A percentile compares a stretch with the other conserved stretches of the same genome.
Conservation (phyloP, 345 rosid genomes). For the Lenwebbia sp. region DNA sequence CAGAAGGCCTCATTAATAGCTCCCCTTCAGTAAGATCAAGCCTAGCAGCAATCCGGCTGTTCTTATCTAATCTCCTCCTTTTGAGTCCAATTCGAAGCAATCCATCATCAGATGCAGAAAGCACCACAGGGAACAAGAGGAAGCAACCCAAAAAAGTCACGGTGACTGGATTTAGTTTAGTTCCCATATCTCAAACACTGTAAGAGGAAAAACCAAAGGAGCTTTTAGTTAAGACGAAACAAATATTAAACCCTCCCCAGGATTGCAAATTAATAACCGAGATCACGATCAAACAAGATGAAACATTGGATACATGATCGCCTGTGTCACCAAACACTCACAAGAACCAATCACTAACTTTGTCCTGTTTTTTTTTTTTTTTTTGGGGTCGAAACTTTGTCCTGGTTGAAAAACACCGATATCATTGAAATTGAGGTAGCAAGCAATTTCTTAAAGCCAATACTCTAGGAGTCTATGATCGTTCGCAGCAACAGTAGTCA, state of each 20-base stretch:
- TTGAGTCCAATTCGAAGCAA: conserved; percentile 56
- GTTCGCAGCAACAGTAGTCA: background rate
- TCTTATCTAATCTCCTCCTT: conserved; percentile 49
- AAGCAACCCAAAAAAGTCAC: conserved; percentile 24
- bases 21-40: conserved; percentile 46
- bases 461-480: background rate
- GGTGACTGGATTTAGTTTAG: background rate
- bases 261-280: background rate
- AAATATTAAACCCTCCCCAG: background rate
- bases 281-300: background rate
- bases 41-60: conserved; percentile 38
- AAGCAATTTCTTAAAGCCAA: background rate
- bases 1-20: conserved; percentile 21
- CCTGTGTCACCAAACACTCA: background rate
- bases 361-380: background rate
- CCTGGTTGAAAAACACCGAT: background rate
- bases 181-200: conserved; percentile 22
- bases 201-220: background rate
- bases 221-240: background rate
- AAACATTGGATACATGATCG: background rate
- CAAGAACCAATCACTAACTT: background rate
- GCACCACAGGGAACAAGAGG: conserved; percentile 29
- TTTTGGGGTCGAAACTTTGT: background rate
- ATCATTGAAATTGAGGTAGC: background rate
- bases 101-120: conserved; percentile 28